Percentiles rank a stretch among this genome's conserved stretches.
These are phyloP conservation scores for Termitomyces bulborhizus DNA, from an alignment of 768 basidiomycete genomes.

Conservation along the genomic window DNA sequence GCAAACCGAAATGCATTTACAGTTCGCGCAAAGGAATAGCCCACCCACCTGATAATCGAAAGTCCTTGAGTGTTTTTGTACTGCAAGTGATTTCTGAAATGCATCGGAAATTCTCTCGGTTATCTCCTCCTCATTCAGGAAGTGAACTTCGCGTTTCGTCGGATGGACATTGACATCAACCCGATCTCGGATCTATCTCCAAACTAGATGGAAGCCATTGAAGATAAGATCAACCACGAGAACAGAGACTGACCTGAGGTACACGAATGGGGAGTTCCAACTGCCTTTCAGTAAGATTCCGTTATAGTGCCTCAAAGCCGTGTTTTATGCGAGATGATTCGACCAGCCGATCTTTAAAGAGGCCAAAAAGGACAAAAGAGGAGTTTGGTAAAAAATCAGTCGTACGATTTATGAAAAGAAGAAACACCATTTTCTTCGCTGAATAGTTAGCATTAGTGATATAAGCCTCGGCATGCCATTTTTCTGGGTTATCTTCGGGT, in stretches of 20 bases:
- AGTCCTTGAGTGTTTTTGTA: constrained; percentile 56
- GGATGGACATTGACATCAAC: constrained; percentile 99
- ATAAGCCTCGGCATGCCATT: constrained; percentile 70
- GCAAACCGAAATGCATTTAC: background rate
- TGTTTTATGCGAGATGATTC: constrained; percentile 84
- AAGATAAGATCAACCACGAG: background rate
- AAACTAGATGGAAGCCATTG: constrained; percentile 40
- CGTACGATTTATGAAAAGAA: constrained; percentile 95
- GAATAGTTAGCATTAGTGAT: constrained; percentile 88
- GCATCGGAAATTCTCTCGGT: constrained; percentile 69
- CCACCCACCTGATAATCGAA: constrained; percentile 65
- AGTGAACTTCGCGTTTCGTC: constrained; percentile 95
- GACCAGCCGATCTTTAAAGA: constrained; percentile 73
- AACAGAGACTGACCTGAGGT: constrained; percentile 63
- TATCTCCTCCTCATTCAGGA: constrained; percentile 85
- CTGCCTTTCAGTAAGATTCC: constrained; percentile 87
- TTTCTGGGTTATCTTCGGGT: constrained; percentile 32
- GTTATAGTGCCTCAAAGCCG: constrained; percentile 79
- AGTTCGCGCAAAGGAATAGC: background rate
- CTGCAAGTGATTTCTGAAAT: constrained; percentile 60
- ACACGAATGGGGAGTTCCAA: constrained; percentile 89
- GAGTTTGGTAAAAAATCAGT: background rate
- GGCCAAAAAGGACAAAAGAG: background rate
- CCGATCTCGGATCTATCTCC: constrained; percentile 73
- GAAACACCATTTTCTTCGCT: constrained; percentile 75